Base-by-base conservation (phyloP, 192 early-diverging fungal species). In the Coemansia sp. region DNA sequence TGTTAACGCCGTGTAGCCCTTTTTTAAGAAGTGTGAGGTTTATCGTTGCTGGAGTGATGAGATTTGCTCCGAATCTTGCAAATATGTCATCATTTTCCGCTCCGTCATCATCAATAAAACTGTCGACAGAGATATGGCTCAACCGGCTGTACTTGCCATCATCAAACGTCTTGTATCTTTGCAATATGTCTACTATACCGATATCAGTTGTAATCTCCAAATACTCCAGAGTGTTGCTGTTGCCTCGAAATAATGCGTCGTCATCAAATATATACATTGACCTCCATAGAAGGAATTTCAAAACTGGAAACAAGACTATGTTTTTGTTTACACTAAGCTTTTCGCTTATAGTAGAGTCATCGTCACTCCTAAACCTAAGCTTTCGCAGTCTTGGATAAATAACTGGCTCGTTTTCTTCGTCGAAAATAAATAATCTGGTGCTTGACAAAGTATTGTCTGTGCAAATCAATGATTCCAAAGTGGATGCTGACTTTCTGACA, bases 171-270 rank as follows among this genome's bases (percentile, higher is more conserved):
- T 45, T 43, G 32, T 41, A 18, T 6, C 48, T 22, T 26, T 41
- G 13, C 32, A 56, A 54, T 5, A 55, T 12, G 9, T 45, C 54
- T 39, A 67, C 9, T 1, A 72, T 36, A 0, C n/a, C 69, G 2
- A 13, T 18, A 13, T 71, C 75, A 22, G 72, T 19, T 26, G 37
- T 56, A 10, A 77, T 63, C 18, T 68, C 51, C 47, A 77, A 22
- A 16, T 70, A 51, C 37, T 21, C 63, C 61, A 21, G 72, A 45
- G 37, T 67, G 65, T 11, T 46, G 15, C 12, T 45, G 49, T 43
- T 19, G 0, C 61, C 69, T 16, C 62, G 64, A 42, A 68, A 67
- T 7, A 71, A 0, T 5, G 55, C 15, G 11, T 59, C 57, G 39
- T 59, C 32, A 8, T 16, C 57, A 13, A 59, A 59, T 18, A 41